phyloP scores from a whole-genome alignment of 2,329 filamentous ascomycete species.

The Xylariaceae sp. region DNA sequence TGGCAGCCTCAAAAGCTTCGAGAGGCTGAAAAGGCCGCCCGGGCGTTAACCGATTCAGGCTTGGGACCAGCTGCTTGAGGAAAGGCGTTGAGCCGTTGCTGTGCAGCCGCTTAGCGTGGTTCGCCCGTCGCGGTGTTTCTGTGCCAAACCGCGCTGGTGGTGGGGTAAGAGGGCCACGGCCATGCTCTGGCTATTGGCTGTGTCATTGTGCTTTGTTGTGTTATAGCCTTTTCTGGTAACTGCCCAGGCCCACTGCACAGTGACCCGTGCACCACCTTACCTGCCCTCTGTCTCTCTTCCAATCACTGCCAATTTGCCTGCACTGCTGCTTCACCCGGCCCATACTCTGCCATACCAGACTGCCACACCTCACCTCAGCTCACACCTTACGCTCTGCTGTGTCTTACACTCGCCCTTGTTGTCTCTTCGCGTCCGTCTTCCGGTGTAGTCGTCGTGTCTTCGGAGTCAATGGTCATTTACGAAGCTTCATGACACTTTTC shows the following conservation, averaged over 20 bases:
- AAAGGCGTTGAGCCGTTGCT: slow-evolving; percentile 22
- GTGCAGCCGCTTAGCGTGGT: slow-evolving; percentile 11
- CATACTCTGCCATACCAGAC: background rate
- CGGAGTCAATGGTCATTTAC: too few species aligned
- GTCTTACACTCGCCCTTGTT: too few species aligned
- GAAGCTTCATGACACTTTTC: background rate
- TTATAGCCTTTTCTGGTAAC: slow-evolving; percentile 21
- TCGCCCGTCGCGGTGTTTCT: background rate
- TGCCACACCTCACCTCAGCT: slow-evolving; percentile 4
- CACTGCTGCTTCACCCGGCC: background rate
- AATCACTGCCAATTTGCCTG: slow-evolving; percentile 5
- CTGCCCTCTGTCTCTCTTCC: too few species aligned
- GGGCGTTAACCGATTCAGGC: too few species aligned
- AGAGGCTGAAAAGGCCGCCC: too few species aligned
- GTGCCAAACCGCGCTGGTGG: slow-evolving; percentile 15
- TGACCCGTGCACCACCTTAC: too few species aligned
- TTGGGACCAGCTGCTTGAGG: background rate
- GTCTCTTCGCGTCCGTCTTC: too few species aligned
- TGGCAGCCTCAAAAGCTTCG: too few species aligned
- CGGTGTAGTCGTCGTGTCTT: too few species aligned
- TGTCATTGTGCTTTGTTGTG: slow-evolving; percentile 30
- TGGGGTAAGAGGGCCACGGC: slow-evolving; percentile 20
- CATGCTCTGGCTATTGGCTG: slow-evolving; percentile 10
- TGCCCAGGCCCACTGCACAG: background rate
- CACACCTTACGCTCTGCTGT: background rate